Base-by-base conservation (phyloP, 176 grass and related monocot genomes). In the Elymus sibiricus region DNA sequence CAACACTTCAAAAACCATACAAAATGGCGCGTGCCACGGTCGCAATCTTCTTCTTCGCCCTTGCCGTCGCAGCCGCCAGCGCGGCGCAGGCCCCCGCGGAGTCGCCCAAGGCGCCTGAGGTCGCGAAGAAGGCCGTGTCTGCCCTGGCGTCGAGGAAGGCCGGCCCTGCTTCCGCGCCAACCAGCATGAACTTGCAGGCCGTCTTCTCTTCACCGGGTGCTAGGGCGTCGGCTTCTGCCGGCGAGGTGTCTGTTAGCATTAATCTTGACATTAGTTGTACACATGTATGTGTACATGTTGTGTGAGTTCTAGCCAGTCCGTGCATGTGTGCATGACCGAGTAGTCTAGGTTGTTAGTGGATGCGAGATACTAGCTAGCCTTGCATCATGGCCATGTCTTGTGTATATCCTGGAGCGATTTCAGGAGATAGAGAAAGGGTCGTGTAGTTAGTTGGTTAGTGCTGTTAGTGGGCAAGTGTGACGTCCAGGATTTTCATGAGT, bases 1-100 rank as follows among this genome's bases (percentile, higher is more conserved):
- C 38, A 8, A 76, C 16, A 47, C 68, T 59, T 46, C 43, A 62
- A 17, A 9, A 11, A n/a, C 58, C 63, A 60, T 64, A 4, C 65
- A 89, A 72, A 24, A 95, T 95, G 90, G 71, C 82, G 40, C 90
- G 79, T 10, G 34, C 63, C 85, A 31, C 59, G 6, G 79, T 87
- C 4, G 58, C 58, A 1, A 74, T 82, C 79, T 88, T 95, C 76
- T 28, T 93, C 85, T 78, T 78, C 70, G 59, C 91, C 68, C 91
- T 95, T 0, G 24, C 78, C 1, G 46, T 82, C 10, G 43, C 83
- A 6, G 47, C 56, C 64, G 3, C 87, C 29, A 27, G 77, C 11
- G 59, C 38, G 0, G 83, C 80, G 1, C 72, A 87, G 26, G 84
- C 91, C 25, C 88, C 91, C 0, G 60, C 71, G 1, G 88, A 85